These are phyloP conservation scores for Orbilia oligospora DNA, from an alignment of 2,329 filamentous ascomycete species.

Conservation along the genomic window DNA sequence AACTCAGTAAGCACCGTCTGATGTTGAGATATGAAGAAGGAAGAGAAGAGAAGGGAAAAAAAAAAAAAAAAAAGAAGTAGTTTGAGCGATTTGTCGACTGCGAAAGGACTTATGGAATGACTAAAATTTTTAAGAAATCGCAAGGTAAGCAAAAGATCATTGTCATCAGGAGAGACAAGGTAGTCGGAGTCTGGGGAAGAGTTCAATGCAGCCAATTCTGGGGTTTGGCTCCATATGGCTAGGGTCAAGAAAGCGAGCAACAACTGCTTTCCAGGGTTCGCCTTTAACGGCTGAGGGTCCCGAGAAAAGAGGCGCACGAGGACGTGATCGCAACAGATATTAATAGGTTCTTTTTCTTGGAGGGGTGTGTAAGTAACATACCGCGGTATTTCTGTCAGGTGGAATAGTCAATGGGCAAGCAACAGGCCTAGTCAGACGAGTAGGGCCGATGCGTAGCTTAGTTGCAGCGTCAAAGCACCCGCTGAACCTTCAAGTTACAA, in stretches of 20 bases:
- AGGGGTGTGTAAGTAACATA: constrained; percentile 53
- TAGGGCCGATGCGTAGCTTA: constrained; percentile 48
- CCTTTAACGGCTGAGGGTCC: constrained; percentile 60
- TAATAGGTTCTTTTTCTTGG: constrained; percentile 56
- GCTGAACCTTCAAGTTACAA: constrained; percentile 43
- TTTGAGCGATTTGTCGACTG: constrained; percentile 61
- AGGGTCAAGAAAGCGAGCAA: constrained; percentile 61
- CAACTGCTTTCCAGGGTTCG: constrained; percentile 59
- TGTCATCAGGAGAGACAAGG: constrained; percentile 59
- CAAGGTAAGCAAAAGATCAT: constrained; percentile 56
- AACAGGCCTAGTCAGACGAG: constrained; percentile 48
- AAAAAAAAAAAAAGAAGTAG: neutral
- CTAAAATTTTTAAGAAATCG: constrained; percentile 49
- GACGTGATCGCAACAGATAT: constrained; percentile 60
- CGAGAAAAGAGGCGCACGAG: constrained; percentile 61
- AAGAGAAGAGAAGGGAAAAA: neutral
- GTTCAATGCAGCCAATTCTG: constrained; percentile 61
- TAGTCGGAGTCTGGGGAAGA: constrained; percentile 61
- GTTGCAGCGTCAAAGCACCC: constrained; percentile 57
- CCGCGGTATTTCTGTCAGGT: constrained; percentile 46
- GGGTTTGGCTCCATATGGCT: constrained; percentile 61
- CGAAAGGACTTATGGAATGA: constrained; percentile 26
- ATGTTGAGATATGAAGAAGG: constrained; percentile 17
- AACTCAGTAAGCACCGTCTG: constrained; percentile 32
- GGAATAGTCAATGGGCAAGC: constrained; percentile 34